Evolutionary conservation across 1,284 basidiomycete species (phyloP), one percentile per base, ranked within the genome.

Genomic region (Exsudoporus floridanus): DNA sequence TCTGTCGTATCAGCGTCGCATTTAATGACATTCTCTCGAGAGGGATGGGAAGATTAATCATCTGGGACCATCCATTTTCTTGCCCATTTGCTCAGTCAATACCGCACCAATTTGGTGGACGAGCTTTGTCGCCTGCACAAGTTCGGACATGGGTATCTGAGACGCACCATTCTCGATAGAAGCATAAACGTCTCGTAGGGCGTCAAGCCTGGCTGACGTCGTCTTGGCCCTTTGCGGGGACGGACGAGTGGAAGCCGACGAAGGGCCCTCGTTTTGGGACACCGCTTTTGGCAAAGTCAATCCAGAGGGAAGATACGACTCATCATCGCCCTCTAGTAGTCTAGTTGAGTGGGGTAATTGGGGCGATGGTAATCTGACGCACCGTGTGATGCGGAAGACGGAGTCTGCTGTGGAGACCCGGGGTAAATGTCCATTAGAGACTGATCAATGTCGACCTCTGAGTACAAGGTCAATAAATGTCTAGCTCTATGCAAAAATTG

Each of bases 81-180:
- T 69, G 35, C 61, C 60, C 53, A 77, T 64, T 44, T 72, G 68
- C 51, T 73, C 73, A 25, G 66, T 74, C 48, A 77, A 55, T 34
- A 64, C 64, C 4, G 62, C 63, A 28, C 73, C 72, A 10, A 77
- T 71, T 54, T 67, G 60, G 42, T 73, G 69, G 9, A 72, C 70
- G 27, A 76, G 52, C 10, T 50, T 62, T 12, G 70, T 70, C 7
- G 72, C 73, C 21, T 72, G 70, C 1, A 74, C 42, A 13, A 78
- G 64, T 50, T 76, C 73, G 7, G 72, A 61, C 25, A 72, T 59
- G 16, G 71, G 66, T 38, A 71, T 64, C 47, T 77, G 75, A 23
- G 76, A 77, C 7, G 59, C 67, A 14, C 65, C 66, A 7, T 70
- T 61, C 8, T 62, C 55, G 14, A 77, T 57, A 7, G 65, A 65